These are phyloP conservation scores for Colletotrichum navitas DNA, from an alignment of 2,329 filamentous ascomycete genomes.

Conservation along the genomic window DNA sequence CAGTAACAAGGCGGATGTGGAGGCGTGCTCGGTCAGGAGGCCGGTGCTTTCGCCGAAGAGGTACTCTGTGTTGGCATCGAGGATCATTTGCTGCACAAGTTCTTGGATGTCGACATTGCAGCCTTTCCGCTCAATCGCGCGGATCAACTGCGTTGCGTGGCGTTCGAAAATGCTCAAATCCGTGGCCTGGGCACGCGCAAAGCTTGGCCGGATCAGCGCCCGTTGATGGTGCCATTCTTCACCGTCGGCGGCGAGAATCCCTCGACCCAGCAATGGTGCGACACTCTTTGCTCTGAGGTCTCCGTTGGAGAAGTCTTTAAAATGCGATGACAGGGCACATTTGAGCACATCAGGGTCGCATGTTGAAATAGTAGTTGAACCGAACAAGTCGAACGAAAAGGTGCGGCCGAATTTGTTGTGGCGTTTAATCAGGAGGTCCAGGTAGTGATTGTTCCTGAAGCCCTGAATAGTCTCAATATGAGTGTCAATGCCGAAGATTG, in stretches of 20 bases:
- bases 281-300: constrained; percentile 5
- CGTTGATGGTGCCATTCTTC: constrained; percentile 59
- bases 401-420: background rate
- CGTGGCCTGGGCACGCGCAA: constrained; percentile 50
- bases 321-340: background rate
- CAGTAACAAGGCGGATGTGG: background rate
- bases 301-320: constrained; percentile 5
- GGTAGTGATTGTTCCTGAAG: background rate
- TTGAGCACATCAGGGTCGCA: background rate
- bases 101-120: background rate
- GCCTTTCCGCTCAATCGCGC: background rate
- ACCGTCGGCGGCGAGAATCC: constrained; percentile 64
- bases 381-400: background rate
- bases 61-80: background rate
- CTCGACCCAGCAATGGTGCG: constrained; percentile 55
- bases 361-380: background rate
- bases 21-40: background rate
- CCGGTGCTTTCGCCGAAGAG: constrained; percentile 4
- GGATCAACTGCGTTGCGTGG: constrained; percentile 18
- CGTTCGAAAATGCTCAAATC: constrained; percentile 47
- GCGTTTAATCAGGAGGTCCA: background rate
- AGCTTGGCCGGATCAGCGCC: constrained; percentile 50
- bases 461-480: background rate
- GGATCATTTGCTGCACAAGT: background rate
- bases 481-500: background rate